phyloP scores from a whole-genome alignment of 441 rosid species.

The Melastoma candidum region DNA sequence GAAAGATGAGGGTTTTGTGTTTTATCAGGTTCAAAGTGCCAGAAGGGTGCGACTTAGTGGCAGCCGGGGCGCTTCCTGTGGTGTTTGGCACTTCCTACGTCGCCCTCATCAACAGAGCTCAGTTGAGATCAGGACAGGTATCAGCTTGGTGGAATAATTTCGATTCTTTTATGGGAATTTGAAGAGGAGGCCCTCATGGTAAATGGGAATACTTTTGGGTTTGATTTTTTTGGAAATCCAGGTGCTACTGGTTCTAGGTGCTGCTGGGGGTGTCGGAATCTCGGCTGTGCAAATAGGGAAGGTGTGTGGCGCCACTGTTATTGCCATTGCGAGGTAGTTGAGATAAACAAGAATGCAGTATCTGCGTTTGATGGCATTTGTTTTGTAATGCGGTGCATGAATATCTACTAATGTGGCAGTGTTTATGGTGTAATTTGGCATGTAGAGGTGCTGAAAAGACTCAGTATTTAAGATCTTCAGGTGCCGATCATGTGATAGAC shows the following conservation, averaged over 20 bases:
- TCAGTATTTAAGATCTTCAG: constrained; percentile 56
- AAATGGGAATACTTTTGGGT: not conserved
- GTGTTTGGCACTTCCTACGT: constrained; percentile 93
- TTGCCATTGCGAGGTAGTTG: constrained; percentile 75
- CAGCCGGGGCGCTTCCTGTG: constrained; percentile 81
- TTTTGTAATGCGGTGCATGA: too few species aligned
- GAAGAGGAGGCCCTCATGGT: too few species aligned
- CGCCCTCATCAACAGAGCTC: constrained; percentile 87
- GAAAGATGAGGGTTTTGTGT: not conserved
- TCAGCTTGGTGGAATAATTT: not conserved
- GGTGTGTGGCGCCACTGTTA: constrained; percentile 66
- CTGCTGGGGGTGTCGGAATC: constrained; percentile 96
- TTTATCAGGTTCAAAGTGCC: constrained; percentile 56
- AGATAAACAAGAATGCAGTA: not conserved
- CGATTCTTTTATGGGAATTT: not conserved
- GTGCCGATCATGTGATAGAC: constrained; percentile 84
- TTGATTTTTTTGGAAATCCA: constrained; percentile 11
- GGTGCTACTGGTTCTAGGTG: constrained; percentile 94
- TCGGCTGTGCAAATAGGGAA: constrained; percentile 94
- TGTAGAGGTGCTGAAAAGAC: constrained; percentile 72
- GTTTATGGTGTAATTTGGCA: too few species aligned
- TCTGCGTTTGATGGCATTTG: too few species aligned
- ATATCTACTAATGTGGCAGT: not conserved
- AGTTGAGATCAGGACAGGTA: constrained; percentile 63
- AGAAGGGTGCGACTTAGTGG: constrained; percentile 67